Evolutionary conservation across 768 basidiomycete species (phyloP), one percentile per base, ranked within the genome.

Genomic region (Pleurotus salmoneostramineus): DNA sequence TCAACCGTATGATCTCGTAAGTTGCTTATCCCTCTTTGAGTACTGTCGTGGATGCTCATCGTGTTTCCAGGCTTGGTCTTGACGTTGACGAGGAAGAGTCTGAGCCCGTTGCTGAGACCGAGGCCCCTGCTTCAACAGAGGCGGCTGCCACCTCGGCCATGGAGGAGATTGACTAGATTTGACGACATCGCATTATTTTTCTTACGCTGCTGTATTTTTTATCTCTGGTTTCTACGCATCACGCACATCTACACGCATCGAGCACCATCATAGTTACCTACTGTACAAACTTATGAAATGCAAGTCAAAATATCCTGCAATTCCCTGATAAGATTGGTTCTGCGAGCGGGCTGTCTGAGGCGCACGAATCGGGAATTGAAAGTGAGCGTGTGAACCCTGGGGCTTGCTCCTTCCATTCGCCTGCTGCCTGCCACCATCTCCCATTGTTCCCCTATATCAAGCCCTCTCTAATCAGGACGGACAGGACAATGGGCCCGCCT

Each of bases 1-100:
- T 98, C 73, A 85, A 96, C 82, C 88, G 94, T 61, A 98, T 98
- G 96, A 95, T 99, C 72, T 82, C 91, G 68, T 81, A 79, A 65
- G 83, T 73, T 10, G 15, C 46, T n/a, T 55, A 21, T 27, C 21
- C 21, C 21, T 27, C 21, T 27, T 12, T 50, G 42, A 61, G 51
- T 14, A 55, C n/a, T 45, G 40, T 36, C 46, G 32, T 35, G 47
- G 31, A 32, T n/a, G n/a, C 12, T 34, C 47, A 36, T 27, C 58
- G 54, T 42, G 40, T 17, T 33, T 62, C 43, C 62, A 82, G 83
- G 37, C 81, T 95, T 64, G 93, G 91, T 66, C 85, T 95, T 60
- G 93, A 95, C 66, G 91, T 93, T 60, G 90, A 93, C 46, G 93
- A 93, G 43, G 88, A 89, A 33, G 83, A 85, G 63, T 81, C 84